Conservation (phyloP, 176 grass and related monocot species). For the Ampelocalamus luodianensis region DNA sequence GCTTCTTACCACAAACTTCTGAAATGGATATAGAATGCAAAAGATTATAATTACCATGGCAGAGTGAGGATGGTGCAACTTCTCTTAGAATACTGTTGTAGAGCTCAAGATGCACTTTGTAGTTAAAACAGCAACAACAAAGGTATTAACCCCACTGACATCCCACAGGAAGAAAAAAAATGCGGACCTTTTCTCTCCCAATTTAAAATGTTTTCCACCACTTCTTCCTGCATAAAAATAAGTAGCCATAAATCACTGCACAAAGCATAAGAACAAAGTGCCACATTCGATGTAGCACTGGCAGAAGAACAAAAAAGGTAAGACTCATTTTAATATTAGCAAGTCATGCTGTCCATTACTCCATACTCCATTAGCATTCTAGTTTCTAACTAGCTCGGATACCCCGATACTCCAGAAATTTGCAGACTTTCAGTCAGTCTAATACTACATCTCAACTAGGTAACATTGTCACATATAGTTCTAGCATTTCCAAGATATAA, state of each 20-base stretch:
- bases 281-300: constrained; percentile 1
- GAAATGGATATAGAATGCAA: constrained; percentile 41
- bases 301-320: not conserved
- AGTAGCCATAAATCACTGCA: constrained; percentile 43
- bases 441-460: not conserved
- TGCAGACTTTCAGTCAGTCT: not conserved
- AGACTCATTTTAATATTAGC: not conserved
- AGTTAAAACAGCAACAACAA: constrained; percentile 4
- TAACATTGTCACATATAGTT: not conserved
- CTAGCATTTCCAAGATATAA: constrained; percentile 29
- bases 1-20: constrained; percentile 79
- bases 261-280: constrained; percentile 15
- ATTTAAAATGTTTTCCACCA: constrained; percentile 50
- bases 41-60: not conserved
- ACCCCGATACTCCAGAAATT: not conserved
- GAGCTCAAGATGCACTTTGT: constrained; percentile 19
- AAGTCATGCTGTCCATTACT: not conserved
- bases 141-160: not conserved
- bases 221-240: constrained; percentile 69
- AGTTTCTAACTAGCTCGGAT: not conserved
- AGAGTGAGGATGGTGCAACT: not conserved
- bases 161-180: constrained; percentile 13
- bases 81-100: constrained; percentile 2
- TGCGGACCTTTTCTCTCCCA: constrained; percentile 77
- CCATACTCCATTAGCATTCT: not conserved